These are phyloP conservation scores for Lipomyces starkeyi DNA, from an alignment of 805 yeast species.

Conservation along the genomic window DNA sequence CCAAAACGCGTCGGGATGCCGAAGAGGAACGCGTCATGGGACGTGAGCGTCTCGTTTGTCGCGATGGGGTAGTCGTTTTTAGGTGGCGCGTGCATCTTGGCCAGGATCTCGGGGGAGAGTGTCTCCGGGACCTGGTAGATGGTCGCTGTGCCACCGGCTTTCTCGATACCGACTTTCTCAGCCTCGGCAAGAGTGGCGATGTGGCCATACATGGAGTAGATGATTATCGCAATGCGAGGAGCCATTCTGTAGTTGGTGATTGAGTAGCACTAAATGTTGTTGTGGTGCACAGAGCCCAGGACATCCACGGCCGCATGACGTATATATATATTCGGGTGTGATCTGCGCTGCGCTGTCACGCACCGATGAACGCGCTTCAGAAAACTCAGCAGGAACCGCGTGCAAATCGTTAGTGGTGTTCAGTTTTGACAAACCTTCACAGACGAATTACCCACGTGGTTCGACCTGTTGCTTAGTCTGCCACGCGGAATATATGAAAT, in stretches of 20 bases:
- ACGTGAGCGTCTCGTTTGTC: conserved; percentile 58
- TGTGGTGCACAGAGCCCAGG: background rate
- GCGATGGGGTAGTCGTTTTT: conserved; percentile 59
- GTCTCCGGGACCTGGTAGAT: conserved; percentile 85
- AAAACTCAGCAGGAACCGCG: too few relatives aligned
- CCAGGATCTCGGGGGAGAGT: conserved; percentile 64
- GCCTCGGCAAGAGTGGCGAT: conserved; percentile 70
- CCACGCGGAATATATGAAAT: too few relatives aligned
- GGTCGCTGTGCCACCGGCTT: conserved; percentile 72
- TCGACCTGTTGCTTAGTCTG: too few relatives aligned
- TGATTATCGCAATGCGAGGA: conserved; percentile 71
- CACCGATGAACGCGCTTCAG: too few relatives aligned
- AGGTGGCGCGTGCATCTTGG: conserved; percentile 66
- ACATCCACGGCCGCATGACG: background rate
- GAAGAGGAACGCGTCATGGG: conserved; percentile 75
- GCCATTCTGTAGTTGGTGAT: conserved; percentile 16
- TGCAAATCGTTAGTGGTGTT: too few relatives aligned
- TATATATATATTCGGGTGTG: background rate
- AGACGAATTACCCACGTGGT: too few relatives aligned
- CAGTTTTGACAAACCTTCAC: too few relatives aligned
- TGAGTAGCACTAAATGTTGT: background rate
- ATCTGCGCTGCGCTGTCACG: too few relatives aligned
- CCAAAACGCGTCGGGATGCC: conserved; percentile 86
- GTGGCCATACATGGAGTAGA: conserved; percentile 85
- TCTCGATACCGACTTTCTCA: conserved; percentile 69